These are phyloP conservation scores for Fusarium napiforme DNA, from an alignment of 2,329 filamentous ascomycete genomes.

Conservation along the genomic window DNA sequence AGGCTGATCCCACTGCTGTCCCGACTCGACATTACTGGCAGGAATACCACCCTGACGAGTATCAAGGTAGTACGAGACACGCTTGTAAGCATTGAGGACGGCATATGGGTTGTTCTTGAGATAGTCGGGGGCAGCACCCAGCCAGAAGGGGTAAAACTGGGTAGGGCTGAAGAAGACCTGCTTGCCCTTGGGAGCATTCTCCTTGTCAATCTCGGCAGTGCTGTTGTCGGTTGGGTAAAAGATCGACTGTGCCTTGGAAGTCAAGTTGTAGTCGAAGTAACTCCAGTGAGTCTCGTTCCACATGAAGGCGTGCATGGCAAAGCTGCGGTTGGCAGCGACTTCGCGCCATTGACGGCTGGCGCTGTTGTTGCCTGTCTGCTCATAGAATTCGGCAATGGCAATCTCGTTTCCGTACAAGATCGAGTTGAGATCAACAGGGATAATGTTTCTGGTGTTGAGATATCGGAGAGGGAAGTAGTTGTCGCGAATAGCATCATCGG, in stretches of 20 bases:
- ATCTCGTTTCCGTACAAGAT: conserved; percentile 75
- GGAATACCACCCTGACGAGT: conserved; percentile 66
- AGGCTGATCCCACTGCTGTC: conserved; percentile 77
- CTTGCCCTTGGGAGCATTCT: conserved; percentile 61
- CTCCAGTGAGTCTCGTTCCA: conserved; percentile 72
- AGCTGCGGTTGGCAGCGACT: conserved; percentile 63
- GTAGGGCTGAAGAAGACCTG: conserved; percentile 68
- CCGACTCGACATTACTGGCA: conserved; percentile 69
- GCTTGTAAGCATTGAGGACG: conserved; percentile 64
- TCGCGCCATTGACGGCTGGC: conserved; percentile 61
- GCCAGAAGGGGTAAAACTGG: conserved; percentile 77
- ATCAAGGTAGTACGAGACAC: conserved; percentile 64
- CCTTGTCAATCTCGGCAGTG: conserved; percentile 42
- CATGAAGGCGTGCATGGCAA: conserved; percentile 70
- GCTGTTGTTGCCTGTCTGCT: conserved; percentile 60
- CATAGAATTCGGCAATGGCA: conserved; percentile 66
- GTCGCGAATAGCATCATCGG: conserved; percentile 67
- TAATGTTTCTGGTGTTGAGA: conserved; percentile 66
- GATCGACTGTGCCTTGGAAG: conserved; percentile 64
- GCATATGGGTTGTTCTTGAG: conserved; percentile 69
- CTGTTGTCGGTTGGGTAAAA: conserved; percentile 63
- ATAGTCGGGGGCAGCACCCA: conserved; percentile 67
- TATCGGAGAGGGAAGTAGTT: conserved; percentile 73
- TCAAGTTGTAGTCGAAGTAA: conserved; percentile 78
- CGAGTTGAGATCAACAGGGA: conserved; percentile 75